These are phyloP conservation scores for Corchorus capsularis DNA, from an alignment of 345 rosid genomes.

Conservation along the genomic window DNA sequence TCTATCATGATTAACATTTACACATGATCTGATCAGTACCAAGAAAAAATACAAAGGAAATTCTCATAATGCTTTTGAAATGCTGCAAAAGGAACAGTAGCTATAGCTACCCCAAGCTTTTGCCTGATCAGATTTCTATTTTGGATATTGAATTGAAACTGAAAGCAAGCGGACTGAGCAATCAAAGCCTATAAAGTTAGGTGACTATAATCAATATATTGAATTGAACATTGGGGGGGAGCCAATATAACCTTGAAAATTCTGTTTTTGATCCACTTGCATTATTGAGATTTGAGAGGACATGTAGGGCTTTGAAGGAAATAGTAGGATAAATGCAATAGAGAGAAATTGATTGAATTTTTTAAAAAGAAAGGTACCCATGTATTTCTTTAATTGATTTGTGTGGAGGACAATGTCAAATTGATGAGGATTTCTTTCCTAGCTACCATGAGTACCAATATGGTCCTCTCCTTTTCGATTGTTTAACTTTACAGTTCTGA, in stretches of 20 bases:
- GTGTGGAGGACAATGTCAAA: not conserved
- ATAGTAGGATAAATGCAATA: not conserved
- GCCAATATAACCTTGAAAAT: not conserved
- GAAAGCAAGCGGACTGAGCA: slow-evolving; percentile 5
- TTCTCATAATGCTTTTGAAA: not conserved
- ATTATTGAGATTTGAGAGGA: not conserved
- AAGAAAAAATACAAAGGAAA: too few species aligned
- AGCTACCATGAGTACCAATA: not conserved
- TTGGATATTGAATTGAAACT: not conserved
- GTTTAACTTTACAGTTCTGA: not conserved
- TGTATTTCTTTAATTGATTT: not conserved
- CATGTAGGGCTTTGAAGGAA: slow-evolving; percentile 1
- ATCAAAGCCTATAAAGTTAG: slow-evolving; percentile 11
- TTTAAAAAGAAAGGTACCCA: not conserved
- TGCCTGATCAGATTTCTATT: not conserved
- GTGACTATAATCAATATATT: slow-evolving; percentile 2
- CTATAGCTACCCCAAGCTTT: not conserved
- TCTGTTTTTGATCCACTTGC: not conserved
- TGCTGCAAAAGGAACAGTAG: not conserved
- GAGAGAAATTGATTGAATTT: not conserved
- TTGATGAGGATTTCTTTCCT: not conserved
- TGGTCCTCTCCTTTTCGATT: not conserved
- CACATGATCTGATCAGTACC: not conserved
- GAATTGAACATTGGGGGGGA: not conserved
- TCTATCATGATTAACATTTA: slow-evolving; percentile 7